Evolutionary conservation across 164 flowering plant species (phyloP).

Genomic region (Macadamia tetraphylla): DNA sequence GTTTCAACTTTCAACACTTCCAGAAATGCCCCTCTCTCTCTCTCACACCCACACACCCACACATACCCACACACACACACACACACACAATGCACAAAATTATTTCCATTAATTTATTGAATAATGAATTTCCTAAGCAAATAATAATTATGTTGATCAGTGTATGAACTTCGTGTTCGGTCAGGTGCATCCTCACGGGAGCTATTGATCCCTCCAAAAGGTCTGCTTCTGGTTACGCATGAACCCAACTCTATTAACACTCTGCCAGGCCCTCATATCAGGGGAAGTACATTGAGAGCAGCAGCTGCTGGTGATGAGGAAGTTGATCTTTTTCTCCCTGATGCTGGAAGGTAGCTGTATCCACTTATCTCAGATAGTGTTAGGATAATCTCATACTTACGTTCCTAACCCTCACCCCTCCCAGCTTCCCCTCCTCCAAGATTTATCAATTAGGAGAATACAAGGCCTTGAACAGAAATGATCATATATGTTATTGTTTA

Average conservation of each 20-base stretch:
- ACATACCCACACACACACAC: too few relatives aligned
- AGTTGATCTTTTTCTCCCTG: slow-evolving; percentile 88
- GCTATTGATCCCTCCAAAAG: slow-evolving; percentile 45
- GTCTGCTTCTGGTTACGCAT: slow-evolving; percentile 74
- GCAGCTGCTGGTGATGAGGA: slow-evolving; percentile 63
- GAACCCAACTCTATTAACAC: slow-evolving; percentile 61
- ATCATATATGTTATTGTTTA: too few relatives aligned
- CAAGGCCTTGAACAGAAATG: too few relatives aligned
- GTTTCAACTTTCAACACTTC: too few relatives aligned
- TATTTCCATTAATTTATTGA: background rate
- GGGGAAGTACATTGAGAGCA: slow-evolving; percentile 75
- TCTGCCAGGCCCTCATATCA: slow-evolving; percentile 75
- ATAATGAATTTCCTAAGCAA: background rate
- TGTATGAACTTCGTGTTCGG: background rate
- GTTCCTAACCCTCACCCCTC: too few relatives aligned
- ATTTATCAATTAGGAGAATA: too few relatives aligned
- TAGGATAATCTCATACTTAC: background rate
- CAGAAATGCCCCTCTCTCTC: too few relatives aligned
- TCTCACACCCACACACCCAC: too few relatives aligned
- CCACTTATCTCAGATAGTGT: background rate
- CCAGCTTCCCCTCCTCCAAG: too few relatives aligned
- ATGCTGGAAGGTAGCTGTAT: slow-evolving; percentile 63
- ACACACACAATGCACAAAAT: too few relatives aligned
- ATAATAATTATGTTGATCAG: background rate
- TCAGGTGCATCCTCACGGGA: slow-evolving; percentile 37